These are phyloP conservation scores for Saksenaea vasiformis DNA, from an alignment of 371 early-diverging fungal species.

Conservation along the genomic window DNA sequence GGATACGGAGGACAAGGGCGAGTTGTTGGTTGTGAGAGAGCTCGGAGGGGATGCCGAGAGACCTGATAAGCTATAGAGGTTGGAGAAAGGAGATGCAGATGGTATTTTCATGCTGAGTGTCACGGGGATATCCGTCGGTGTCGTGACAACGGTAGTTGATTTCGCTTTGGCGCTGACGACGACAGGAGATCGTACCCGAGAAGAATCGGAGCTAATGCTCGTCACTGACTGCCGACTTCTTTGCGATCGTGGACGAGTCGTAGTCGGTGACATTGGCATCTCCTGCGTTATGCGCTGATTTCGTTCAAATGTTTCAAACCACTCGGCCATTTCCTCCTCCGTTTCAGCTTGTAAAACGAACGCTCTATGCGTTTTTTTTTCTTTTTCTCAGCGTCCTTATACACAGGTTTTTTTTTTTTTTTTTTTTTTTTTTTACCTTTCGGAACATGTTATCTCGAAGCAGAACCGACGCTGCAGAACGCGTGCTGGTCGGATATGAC, in stretches of 20 bases:
- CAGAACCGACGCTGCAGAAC: slow-evolving; percentile 70
- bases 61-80: neutral
- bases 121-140: slow-evolving; percentile 26
- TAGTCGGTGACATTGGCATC: neutral
- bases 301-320: slow-evolving; percentile 69
- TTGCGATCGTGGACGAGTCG: neutral
- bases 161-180: slow-evolving; percentile 20
- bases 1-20: slow-evolving; percentile 8
- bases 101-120: slow-evolving; percentile 17
- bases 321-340: slow-evolving; percentile 67
- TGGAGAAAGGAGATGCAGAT: slow-evolving; percentile 5
- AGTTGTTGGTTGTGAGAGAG: neutral
- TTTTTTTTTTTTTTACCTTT: slow-evolving; percentile 44
- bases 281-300: neutral
- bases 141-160: slow-evolving; percentile 28
- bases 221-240: neutral
- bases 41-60: neutral
- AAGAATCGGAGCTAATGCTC: slow-evolving; percentile 6
- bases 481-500: slow-evolving; percentile 53
- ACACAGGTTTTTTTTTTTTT: neutral
- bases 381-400: neutral
- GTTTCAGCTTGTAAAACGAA: slow-evolving; percentile 71
- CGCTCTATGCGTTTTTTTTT: slow-evolving; percentile 32
- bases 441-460: slow-evolving; percentile 72
- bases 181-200: slow-evolving; percentile 11